Conservation (phyloP, 306 rosid genomes). For the Quercus rubra region DNA sequence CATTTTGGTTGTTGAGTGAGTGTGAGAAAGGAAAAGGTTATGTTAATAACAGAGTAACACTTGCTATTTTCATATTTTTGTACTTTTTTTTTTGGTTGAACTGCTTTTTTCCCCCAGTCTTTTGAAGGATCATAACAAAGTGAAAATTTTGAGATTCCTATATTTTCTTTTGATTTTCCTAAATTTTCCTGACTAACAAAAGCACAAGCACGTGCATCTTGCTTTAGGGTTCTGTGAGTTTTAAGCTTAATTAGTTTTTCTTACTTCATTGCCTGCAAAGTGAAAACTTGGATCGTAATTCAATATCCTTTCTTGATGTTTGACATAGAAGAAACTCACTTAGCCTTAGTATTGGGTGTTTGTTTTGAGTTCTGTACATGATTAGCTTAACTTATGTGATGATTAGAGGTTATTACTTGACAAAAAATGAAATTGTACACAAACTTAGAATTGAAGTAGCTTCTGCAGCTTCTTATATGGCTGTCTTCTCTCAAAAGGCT, state of each 20-base stretch:
- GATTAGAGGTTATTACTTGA: background rate
- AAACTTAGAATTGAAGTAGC: background rate
- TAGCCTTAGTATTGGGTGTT: background rate
- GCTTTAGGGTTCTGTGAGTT: background rate
- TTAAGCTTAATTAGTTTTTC: background rate
- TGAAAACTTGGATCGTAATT: background rate
- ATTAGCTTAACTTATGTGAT: background rate
- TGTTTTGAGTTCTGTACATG: background rate
- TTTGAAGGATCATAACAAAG: background rate
- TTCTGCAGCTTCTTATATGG: background rate
- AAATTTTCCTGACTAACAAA: background rate
- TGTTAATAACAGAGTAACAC: too few relatives aligned
- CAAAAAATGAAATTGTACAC: background rate
- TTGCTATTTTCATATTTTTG: too few relatives aligned
- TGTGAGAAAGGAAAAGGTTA: too few relatives aligned
- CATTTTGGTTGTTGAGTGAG: too few relatives aligned
- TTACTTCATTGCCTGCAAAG: background rate
- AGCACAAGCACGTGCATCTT: background rate
- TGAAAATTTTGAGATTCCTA: background rate
- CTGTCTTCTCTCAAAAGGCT: constrained; percentile 1
- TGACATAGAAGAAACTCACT: background rate
- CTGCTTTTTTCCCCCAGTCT: background rate
- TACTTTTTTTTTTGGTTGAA: background rate
- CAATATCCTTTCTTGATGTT: background rate
- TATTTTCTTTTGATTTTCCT: background rate